These are phyloP conservation scores for Candolleomyces aberdarensis DNA, from an alignment of 768 basidiomycete genomes.

Conservation along the genomic window DNA sequence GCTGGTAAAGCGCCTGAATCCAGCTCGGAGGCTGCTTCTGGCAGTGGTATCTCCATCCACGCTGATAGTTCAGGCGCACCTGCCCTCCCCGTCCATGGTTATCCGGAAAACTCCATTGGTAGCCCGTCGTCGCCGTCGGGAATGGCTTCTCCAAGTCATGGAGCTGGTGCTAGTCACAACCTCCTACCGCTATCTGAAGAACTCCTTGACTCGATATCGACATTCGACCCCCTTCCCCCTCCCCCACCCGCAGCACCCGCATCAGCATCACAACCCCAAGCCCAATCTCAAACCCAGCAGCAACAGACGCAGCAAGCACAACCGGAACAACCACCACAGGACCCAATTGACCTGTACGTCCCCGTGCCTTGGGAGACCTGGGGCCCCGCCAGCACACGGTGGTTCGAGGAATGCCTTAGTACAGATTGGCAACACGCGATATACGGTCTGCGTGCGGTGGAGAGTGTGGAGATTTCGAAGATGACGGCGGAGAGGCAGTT, in stretches of 20 bases:
- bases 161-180: too few species aligned
- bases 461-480: conserved; percentile 29
- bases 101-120: too few species aligned
- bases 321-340: background rate
- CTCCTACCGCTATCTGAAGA: too few species aligned
- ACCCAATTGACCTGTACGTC: background rate
- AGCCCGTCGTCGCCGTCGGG: too few species aligned
- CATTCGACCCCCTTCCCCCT: background rate
- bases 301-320: background rate
- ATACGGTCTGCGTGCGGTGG: conserved; percentile 48
- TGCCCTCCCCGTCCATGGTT: too few species aligned
- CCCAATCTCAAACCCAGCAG: too few species aligned
- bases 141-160: too few species aligned
- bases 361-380: conserved; percentile 46
- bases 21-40: too few species aligned
- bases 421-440: conserved; percentile 57
- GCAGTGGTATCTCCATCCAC: too few species aligned
- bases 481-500: conserved; percentile 9
- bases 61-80: too few species aligned
- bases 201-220: too few species aligned
- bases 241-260: background rate
- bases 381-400: conserved; percentile 50
- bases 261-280: too few species aligned
- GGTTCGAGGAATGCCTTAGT: conserved; percentile 48
- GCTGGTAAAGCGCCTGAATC: background rate